Conservation (phyloP, 2,329 filamentous ascomycete species). For the Monilinia aucupariae region DNA sequence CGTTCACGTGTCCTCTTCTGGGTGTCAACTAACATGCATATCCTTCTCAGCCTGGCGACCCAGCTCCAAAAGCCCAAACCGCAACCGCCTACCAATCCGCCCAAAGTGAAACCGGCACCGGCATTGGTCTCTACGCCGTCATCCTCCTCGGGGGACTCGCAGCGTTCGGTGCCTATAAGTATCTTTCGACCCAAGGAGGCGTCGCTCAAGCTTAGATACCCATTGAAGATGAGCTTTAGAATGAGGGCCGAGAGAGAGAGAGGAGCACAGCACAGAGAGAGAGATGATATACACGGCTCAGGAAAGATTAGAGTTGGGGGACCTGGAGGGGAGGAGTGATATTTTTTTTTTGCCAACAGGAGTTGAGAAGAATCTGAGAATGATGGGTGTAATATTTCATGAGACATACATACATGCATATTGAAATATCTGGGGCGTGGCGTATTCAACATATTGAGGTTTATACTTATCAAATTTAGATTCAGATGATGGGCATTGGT, state of each 20-base stretch:
- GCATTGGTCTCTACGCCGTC: slow-evolving; percentile 74
- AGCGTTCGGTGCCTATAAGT: slow-evolving; percentile 81
- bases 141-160: slow-evolving; percentile 69
- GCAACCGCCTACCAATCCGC: slow-evolving; percentile 44
- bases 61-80: slow-evolving; percentile 48
- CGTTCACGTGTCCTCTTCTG: no score
- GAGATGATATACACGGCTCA: neutral
- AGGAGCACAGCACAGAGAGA: neutral
- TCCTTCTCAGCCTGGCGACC: slow-evolving; percentile 63
- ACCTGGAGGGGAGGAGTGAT: no score
- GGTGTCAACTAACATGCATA: neutral
- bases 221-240: neutral
- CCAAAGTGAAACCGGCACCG: slow-evolving; percentile 50
- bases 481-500: neutral
- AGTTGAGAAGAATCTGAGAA: neutral
- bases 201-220: slow-evolving; percentile 7
- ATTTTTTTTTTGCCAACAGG: no score
- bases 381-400: slow-evolving; percentile 1
- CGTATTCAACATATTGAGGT: slow-evolving; percentile 1
- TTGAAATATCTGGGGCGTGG: neutral
- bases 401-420: neutral
- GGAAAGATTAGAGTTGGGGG: neutral
- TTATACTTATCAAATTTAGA: slow-evolving; percentile 1
- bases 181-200: slow-evolving; percentile 52
- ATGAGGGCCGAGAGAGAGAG: no score